Evolutionary conservation across 2,329 filamentous ascomycete species (phyloP).

Genomic region (Trichoderma oligosporum): DNA sequence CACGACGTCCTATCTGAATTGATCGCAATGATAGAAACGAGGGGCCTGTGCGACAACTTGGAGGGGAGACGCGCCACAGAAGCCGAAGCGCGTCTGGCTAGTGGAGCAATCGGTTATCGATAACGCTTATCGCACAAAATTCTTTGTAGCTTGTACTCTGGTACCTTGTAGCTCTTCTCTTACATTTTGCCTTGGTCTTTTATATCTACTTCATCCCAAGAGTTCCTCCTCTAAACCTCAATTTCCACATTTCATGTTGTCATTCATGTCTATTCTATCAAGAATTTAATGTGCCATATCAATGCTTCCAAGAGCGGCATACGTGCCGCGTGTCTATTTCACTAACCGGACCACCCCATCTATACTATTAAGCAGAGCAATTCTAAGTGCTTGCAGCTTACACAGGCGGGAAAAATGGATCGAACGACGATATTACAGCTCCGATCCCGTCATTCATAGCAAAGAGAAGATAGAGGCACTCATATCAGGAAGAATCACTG

Average conservation of each 20-base stretch:
- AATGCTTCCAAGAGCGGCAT: conserved; percentile 37
- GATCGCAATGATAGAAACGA: not conserved
- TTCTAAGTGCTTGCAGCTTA: not conserved
- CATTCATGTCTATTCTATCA: not conserved
- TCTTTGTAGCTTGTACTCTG: not conserved
- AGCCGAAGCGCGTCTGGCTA: not conserved
- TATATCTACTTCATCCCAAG: no score
- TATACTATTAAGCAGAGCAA: not conserved
- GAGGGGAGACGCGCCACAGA: conserved; percentile 1
- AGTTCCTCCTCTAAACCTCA: no score
- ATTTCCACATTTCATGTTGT: not conserved
- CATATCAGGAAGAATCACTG: conserved; percentile 21
- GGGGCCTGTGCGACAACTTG: not conserved
- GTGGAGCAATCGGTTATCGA: conserved; percentile 30
- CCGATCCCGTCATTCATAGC: conserved; percentile 24
- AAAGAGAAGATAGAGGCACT: conserved; percentile 29
- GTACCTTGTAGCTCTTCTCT: no score
- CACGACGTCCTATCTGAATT: not conserved
- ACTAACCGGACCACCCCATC: conserved; percentile 27
- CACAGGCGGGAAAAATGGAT: not conserved
- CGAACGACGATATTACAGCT: conserved; percentile 25
- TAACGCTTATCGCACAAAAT: conserved; percentile 16
- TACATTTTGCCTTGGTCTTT: conserved; percentile 13
- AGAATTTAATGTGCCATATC: conserved; percentile 21
- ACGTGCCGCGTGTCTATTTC: conserved; percentile 34